Base-by-base conservation (phyloP, 2,329 filamentous ascomycete species). In the Fusarium miscanthi region DNA sequence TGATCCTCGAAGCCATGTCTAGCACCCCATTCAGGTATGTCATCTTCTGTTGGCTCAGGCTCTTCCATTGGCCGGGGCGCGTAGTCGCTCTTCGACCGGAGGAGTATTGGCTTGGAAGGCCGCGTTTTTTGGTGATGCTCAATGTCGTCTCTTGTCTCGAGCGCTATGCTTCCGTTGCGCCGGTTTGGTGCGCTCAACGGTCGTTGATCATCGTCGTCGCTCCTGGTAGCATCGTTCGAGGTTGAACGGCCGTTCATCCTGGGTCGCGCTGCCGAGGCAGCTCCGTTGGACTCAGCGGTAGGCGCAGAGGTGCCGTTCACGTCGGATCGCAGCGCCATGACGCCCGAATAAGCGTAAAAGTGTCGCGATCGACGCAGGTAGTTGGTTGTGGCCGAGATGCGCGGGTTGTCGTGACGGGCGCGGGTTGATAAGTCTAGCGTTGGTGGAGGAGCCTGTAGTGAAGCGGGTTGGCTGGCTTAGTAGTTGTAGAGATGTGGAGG, bases 1-100 rank as follows among this genome's bases (percentile, higher is more conserved):
- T 97, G 94, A 75, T 95, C 93, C 79, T 97, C 94, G 85, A 96
- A 98, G 52, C 95, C 95, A 84, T 98, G 95, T 53, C 95, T 89
- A 81, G 87, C 87, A 12, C 88, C 88, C 86, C 87, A 88, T 73
- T 87, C 85, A 46, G 83, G 82, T 37, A 85, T 80, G 45, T 87
- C 85, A 7, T 87, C 85, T 19, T 86, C 85, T 33, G 79, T 75
- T 54, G 81, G 78, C 45, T 85, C 84, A 45, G 80, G 69, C 23
- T 85, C 81, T 21, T 84, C 79, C 30, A 83, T 81, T 41, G 82
- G 79, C 31, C 83, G 84, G 46, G 84, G 80, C 33, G 81, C 83
- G 74, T 85, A 86, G 73, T 90, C 88, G 79, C 87, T 90, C 81
- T 87, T 88, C 63, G 88, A 89, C 59, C 88, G 85, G 57, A 86